Conservation (phyloP, 2,329 filamentous ascomycete species). For the Botrytis cinerea region DNA sequence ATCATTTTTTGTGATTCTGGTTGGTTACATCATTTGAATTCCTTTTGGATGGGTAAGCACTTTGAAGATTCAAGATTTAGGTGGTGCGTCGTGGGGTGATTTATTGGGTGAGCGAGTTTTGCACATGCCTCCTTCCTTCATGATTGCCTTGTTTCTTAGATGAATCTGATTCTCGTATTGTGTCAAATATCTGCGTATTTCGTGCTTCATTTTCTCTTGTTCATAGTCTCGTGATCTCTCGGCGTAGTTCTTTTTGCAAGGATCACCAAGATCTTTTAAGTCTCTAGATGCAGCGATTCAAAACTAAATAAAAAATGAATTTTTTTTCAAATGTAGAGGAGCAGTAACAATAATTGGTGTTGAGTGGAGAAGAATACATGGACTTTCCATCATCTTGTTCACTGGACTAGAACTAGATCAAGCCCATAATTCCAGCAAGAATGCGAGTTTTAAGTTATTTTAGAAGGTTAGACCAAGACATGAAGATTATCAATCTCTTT, state of each 20-base stretch:
- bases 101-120: neutral
- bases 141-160: neutral
- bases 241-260: neutral
- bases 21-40: slow-evolving; percentile 12
- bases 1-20: neutral
- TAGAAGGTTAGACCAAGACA: neutral
- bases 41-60: neutral
- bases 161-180: neutral
- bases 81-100: neutral
- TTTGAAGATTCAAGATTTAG: neutral
- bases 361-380: neutral
- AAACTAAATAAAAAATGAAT: neutral
- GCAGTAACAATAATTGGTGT: neutral
- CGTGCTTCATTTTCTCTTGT: neutral
- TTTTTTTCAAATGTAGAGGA: neutral
- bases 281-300: neutral
- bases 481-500: neutral
- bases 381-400: neutral
- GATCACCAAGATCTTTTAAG: neutral
- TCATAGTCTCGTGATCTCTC: neutral
- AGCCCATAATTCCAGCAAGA: neutral
- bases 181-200: neutral
- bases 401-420: too few relatives aligned
- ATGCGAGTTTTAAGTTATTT: neutral
- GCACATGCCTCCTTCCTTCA: neutral